phyloP scores from a whole-genome alignment of 495 filamentous ascomycete species.

The Tetracladium marchalianum region DNA sequence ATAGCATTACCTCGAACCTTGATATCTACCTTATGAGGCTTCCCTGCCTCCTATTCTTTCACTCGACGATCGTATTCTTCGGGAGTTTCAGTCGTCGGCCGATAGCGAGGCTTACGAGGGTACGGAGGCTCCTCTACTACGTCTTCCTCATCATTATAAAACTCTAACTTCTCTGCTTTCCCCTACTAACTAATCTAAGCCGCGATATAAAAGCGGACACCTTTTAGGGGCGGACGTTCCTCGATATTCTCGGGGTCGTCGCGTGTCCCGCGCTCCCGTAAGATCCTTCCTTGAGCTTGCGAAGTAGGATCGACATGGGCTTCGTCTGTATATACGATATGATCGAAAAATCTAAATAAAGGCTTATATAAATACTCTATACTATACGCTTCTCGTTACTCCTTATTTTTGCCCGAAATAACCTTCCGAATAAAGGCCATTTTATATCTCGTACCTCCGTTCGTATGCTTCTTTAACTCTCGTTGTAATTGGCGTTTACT shows the following conservation, averaged over 20 bases:
- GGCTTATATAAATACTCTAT: neutral
- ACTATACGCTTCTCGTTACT: neutral
- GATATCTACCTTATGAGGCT: neutral
- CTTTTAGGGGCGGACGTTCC: neutral
- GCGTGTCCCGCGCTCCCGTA: constrained; percentile 1
- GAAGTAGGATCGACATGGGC: constrained; percentile 9
- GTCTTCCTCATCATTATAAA: constrained; percentile 10
- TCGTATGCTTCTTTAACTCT: neutral
- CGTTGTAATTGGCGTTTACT: constrained; percentile 4
- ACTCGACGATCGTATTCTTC: neutral
- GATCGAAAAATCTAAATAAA: neutral
- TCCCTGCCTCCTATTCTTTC: constrained; percentile 1
- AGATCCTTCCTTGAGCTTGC: constrained; percentile 1
- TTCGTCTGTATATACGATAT: constrained; percentile 6
- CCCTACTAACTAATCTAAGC: constrained; percentile 2
- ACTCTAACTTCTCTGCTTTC: constrained; percentile 5
- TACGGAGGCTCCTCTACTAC: neutral
- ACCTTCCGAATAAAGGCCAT: constrained; percentile 2
- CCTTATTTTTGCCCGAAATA: constrained; percentile 1
- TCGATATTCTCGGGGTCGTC: constrained; percentile 6
- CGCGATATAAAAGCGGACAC: constrained; percentile 6
- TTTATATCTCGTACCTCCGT: constrained; percentile 4
- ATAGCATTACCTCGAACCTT: constrained; percentile 9
- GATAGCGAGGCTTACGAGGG: constrained; percentile 5
- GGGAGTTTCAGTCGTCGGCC: neutral